Conservation (phyloP, 306 rosid species). For the Malus sylvestris region DNA sequence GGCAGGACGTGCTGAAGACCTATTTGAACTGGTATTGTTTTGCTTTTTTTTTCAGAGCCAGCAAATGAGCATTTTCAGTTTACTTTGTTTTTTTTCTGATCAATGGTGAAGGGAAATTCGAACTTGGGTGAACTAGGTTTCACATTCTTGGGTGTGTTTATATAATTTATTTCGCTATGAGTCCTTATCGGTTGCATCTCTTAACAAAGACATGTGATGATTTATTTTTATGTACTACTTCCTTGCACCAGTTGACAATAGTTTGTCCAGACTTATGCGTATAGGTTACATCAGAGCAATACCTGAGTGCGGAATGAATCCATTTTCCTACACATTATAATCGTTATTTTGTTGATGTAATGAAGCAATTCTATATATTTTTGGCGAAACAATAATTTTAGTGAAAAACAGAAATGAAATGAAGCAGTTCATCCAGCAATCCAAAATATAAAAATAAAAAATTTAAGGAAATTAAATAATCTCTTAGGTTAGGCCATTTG, state of each 20-base stretch:
- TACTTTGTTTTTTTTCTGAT: not conserved
- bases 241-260: not conserved
- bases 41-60: not conserved
- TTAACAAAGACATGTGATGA: too few species aligned
- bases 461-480: too few species aligned
- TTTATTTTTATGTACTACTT: not conserved
- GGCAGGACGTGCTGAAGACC: constrained; percentile 83
- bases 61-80: not conserved
- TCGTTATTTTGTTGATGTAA: not conserved
- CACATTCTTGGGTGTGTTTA: not conserved
- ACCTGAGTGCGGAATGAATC: not conserved
- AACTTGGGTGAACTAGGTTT: not conserved
- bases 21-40: constrained; percentile 67
- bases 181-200: not conserved
- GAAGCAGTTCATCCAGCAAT: not conserved
- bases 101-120: too few species aligned
- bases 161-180: too few species aligned
- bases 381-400: not conserved
- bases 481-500: too few species aligned
- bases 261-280: not conserved
- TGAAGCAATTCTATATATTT: too few species aligned
- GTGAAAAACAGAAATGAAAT: not conserved
- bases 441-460: too few species aligned
- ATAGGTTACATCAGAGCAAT: not conserved
- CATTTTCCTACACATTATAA: not conserved